Evolutionary conservation across 192 early-diverging fungal species (phyloP), one percentile per base, ranked within the genome.

Genomic region (Coemansia sp.): DNA sequence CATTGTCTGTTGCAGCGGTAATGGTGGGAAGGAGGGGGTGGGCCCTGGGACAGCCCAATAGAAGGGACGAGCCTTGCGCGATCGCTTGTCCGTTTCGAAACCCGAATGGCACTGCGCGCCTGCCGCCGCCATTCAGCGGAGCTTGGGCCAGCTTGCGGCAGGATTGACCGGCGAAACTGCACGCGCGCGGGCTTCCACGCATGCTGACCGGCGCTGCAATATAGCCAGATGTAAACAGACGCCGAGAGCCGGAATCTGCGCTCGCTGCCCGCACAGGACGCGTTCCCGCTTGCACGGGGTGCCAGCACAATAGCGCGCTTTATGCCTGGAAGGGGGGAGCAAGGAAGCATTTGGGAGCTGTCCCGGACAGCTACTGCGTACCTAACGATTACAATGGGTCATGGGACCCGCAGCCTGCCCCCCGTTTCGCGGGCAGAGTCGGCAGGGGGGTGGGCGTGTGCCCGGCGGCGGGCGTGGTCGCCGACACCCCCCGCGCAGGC

Each of bases 351-450:
- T 19, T 39, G 36, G 19, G 38, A 41, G 51, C 51, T 58, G 45
- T 40, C 45, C 36, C 55, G n/a, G 55, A 41, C 55, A 32, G 29
- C 35, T 58, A 58, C 55, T 58, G 55, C 55, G 45, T 28, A 36
- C 23, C 32, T 46, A n/a, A 26, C 31, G 42, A 17, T 23, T 23
- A 58, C 55, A 58, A 57, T 57, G 32, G 34, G 46, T 45, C 55
- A 45, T 21, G 45, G 14, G 55, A 46, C 55, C 20, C 25, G 32
- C 23, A 27, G 35, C 35, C 15, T 38, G 0, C 14, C 22, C 43
- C 43, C 26, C 44, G 25, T 28, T 28, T 46, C 27, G n/a, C n/a
- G n/a, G n/a, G n/a, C n/a, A n/a, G n/a, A n/a, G n/a, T 25, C 14
- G 27, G 44, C 44, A 27, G 8, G 44, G 26, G 12, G 26, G 42